Evolutionary conservation across 345 rosid genomes (phyloP).

Genomic region (Syzygium jambos): DNA sequence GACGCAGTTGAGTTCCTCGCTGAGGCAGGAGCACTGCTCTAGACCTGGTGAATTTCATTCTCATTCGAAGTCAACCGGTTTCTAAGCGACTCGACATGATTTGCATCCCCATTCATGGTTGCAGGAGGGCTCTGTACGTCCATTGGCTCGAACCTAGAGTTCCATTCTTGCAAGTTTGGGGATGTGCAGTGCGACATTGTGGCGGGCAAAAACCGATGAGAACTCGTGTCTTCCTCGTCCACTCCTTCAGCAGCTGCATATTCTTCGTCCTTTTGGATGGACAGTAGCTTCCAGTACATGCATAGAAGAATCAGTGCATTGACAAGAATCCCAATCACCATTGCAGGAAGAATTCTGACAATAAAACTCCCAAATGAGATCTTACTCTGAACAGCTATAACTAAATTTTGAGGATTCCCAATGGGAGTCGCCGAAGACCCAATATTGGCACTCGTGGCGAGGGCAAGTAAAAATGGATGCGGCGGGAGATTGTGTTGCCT

Average conservation of each 20-base stretch:
- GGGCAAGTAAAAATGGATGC: conserved; percentile 67
- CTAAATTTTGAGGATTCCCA: conserved; percentile 89
- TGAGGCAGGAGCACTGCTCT: conserved; percentile 4
- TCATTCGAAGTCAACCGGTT: conserved; percentile 28
- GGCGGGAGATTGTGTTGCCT: conserved; percentile 79
- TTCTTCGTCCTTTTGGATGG: conserved; percentile 51
- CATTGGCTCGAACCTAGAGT: conserved; percentile 22
- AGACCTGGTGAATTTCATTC: conserved; percentile 23
- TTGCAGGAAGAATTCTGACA: conserved; percentile 61
- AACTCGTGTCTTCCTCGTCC: conserved; percentile 40
- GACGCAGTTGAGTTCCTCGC: conserved; percentile 33
- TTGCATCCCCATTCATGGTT: background rate
- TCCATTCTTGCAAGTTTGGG: conserved; percentile 28
- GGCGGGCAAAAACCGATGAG: conserved; percentile 68
- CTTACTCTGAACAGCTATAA: conserved; percentile 64
- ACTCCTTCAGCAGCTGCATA: conserved; percentile 23
- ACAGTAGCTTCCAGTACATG: conserved; percentile 67
- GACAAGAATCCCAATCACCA: conserved; percentile 50
- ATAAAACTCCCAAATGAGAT: conserved; percentile 60
- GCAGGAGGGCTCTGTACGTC: conserved; percentile 9
- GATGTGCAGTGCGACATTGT: conserved; percentile 42
- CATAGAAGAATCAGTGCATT: conserved; percentile 49
- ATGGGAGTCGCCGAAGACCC: conserved; percentile 87
- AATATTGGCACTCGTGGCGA: conserved; percentile 79
- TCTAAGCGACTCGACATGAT: conserved; percentile 30